Evolutionary conservation across 2,329 filamentous ascomycete species (phyloP).

Genomic region (Aspergillus intermedius): DNA sequence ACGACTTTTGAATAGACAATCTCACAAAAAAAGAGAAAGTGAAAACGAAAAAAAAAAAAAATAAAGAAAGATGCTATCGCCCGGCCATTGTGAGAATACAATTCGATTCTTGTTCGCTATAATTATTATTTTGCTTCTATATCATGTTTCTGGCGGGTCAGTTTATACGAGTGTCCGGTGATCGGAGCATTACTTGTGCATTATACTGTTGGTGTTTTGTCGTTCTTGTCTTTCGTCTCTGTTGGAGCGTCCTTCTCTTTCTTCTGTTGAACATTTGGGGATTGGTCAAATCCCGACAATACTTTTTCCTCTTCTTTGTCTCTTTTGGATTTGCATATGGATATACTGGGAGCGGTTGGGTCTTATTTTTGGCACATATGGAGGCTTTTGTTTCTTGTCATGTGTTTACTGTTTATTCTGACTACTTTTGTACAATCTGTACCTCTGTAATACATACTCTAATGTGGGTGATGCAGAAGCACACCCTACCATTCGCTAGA

Average conservation of each 20-base stretch:
- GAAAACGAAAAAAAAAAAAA: conserved; percentile 8
- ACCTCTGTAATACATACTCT: background rate
- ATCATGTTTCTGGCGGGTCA: background rate
- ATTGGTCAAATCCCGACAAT: background rate
- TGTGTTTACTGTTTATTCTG: conserved; percentile 4
- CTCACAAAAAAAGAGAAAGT: conserved; percentile 10
- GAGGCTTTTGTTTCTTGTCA: conserved; percentile 16
- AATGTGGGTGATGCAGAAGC: background rate
- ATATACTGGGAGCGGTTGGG: conserved; percentile 22
- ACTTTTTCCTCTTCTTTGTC: conserved; percentile 7
- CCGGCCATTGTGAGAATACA: background rate
- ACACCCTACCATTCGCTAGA: no score
- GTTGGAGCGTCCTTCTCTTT: conserved; percentile 9
- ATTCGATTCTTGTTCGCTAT: background rate
- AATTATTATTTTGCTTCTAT: background rate
- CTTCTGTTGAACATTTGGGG: conserved; percentile 2
- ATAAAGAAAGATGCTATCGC: background rate
- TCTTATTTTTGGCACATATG: conserved; percentile 17
- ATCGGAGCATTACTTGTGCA: conserved; percentile 8
- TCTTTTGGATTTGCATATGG: conserved; percentile 15
- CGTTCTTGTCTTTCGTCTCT: conserved; percentile 13
- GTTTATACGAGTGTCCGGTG: conserved; percentile 2
- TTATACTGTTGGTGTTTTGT: conserved; percentile 7
- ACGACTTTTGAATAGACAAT: conserved; percentile 22
- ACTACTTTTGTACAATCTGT: background rate